Evolutionary conservation across 805 yeast species (phyloP).

Genomic region (Wickerhamiella alocasiicola): DNA sequence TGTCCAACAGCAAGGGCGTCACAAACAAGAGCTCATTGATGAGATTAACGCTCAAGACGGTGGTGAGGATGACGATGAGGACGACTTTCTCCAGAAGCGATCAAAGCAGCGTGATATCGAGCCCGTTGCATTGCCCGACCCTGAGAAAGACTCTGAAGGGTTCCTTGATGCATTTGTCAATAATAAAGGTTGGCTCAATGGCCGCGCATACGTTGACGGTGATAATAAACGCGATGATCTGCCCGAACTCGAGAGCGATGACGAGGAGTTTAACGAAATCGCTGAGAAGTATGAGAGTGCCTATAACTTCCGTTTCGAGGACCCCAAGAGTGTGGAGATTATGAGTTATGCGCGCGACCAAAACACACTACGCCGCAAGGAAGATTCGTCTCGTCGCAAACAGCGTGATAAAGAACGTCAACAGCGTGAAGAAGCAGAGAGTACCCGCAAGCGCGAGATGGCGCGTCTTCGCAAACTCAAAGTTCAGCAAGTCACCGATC

Average conservation of each 20-base stretch:
- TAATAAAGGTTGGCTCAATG: conserved; percentile 75
- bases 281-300: conserved; percentile 87
- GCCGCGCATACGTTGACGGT: conserved; percentile 45
- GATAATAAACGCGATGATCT: conserved; percentile 10
- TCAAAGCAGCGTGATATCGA: conserved; percentile 33
- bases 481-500: conserved; percentile 63
- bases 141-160: conserved; percentile 45
- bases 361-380: conserved; percentile 78
- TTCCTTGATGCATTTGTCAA: conserved; percentile 64
- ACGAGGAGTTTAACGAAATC: conserved; percentile 82
- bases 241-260: conserved; percentile 43
- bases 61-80: conserved; percentile 31
- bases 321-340: conserved; percentile 79
- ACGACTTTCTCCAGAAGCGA: conserved; percentile 47
- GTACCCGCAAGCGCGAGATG: conserved; percentile 45
- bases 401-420: conserved; percentile 63
- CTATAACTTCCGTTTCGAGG: conserved; percentile 90
- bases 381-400: conserved; percentile 61
- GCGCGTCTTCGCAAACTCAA: conserved; percentile 64
- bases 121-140: conserved; percentile 46
- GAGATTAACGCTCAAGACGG: conserved; percentile 35
- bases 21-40: conserved; percentile 64
- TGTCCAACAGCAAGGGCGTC: conserved; percentile 62
- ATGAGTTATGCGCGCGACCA: conserved; percentile 87
- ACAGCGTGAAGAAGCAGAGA: conserved; percentile 38